Evolutionary conservation across 2,329 filamentous ascomycete species (phyloP), one percentile per base, ranked within the genome.

Genomic region (Byssoonygena ceratinophila): DNA sequence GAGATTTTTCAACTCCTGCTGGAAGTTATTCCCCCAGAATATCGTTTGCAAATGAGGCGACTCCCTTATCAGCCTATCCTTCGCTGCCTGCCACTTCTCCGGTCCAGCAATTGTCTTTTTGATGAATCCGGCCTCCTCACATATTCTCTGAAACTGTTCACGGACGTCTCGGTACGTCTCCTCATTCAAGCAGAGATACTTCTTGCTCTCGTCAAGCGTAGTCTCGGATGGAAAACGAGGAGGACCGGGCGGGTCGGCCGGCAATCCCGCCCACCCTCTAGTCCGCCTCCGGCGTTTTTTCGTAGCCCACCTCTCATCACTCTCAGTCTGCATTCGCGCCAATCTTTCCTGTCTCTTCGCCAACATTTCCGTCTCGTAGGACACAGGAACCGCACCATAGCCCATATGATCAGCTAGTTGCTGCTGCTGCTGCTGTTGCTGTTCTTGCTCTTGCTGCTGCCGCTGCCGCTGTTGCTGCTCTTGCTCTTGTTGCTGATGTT

Each of bases 221-320:
- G 84, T 90, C 66, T 92, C 87, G 0, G 86, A 91, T 0, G 85
- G 85, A 57, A 88, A 92, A 20, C 87, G 80, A 12, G 84, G 82
- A 18, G 82, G 79, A 3, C 82, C 80, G 1, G 82, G 77, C 5
- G 80, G 79, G 62, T 87, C 83, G 34, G 83, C 77, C 12, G 83
- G 80, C 23, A 85, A 66, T 1, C 82, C 82, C 39, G 78, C 82
- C 74, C 81, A 85, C n/a, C 78, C 79, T 59, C 80, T 76, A 51
- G 82, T 84, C 44, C 83, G 76, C 56, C 84, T 79, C 48, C 84
- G 77, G 50, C 84, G 79, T 64, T 86, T 87, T 54, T 80, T 75
- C 6, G 76, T 71, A 6, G 74, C 74, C 76, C 81, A 82, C 54
- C 77, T 76, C 60, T 84, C 79, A 22, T 76, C 77, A 58, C 78